Conservation (phyloP, 306 rosid genomes). For the Hippophae tibetana region DNA sequence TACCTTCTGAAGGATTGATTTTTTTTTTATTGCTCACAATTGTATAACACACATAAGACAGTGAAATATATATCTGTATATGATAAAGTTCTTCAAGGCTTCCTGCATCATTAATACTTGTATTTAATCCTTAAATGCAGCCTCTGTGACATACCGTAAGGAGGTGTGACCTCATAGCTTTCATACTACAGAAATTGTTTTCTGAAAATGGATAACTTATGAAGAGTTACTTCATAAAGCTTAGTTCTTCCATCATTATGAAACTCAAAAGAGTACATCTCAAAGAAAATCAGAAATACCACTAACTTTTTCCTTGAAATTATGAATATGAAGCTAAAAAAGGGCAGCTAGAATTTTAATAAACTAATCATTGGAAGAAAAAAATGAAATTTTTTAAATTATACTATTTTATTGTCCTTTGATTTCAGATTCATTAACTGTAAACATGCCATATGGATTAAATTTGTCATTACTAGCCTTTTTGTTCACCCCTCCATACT, state of each 20-base stretch:
- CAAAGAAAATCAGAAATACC: not conserved
- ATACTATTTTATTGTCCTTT: too few species aligned
- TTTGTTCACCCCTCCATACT: not conserved
- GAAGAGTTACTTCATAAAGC: not conserved
- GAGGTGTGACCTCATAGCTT: too few species aligned
- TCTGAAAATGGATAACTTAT: not conserved
- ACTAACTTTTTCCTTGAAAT: not conserved
- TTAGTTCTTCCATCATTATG: not conserved
- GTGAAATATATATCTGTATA: not conserved
- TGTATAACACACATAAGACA: conserved; percentile 2
- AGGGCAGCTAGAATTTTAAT: too few species aligned
- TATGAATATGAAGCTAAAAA: not conserved
- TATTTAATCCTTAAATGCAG: too few species aligned
- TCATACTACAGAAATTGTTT: too few species aligned
- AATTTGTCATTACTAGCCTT: too few species aligned
- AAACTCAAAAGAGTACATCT: not conserved
- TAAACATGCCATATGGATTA: too few species aligned
- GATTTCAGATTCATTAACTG: too few species aligned
- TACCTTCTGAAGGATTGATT: conserved; percentile 1
- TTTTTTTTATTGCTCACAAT: not conserved
- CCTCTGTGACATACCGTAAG: too few species aligned
- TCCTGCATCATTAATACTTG: too few species aligned
- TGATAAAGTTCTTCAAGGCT: not conserved
- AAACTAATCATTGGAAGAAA: too few species aligned
- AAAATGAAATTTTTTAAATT: too few species aligned